Evolutionary conservation across 2,329 filamentous ascomycete species (phyloP), one percentile per base, ranked within the genome.

Genomic region (Penicillium polonicum): DNA sequence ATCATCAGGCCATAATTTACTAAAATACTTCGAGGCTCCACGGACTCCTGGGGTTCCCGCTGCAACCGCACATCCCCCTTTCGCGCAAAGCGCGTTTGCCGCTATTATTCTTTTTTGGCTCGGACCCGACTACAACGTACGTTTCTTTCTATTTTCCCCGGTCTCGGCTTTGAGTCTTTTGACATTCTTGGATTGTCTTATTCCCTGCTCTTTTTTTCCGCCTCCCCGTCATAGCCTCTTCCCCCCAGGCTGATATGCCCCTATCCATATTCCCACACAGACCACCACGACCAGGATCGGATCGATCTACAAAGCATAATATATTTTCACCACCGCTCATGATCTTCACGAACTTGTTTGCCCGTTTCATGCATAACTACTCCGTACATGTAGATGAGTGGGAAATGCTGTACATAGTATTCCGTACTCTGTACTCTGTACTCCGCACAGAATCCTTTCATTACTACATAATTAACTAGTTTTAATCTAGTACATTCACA

Each of bases 51-150:
- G 70, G 68, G 70, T 63, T 69, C 66, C 68, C 70, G 69, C 71
- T 70, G 66, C 64, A 72, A 70, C 70, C 70, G 71, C 71, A 58
- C 38, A 52, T 51, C 49, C 61, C 61, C 48, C 65, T 65, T 63
- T 70, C 68, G 67, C 70, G 70, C 57, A 70, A 71, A 70, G 72
- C 73, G 73, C 73, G 73, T 68, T 75, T 75, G 69, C 72, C 73
- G 73, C 72, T 61, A 50, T 53, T 60, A 55, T 36, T 60, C 15
- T 42, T 21, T 41, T 45, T 39, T 48, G 48, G 35, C 35, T 44
- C 29, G 17, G 36, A 36, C 27, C 15, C 13, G 2, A 29, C 17
- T 25, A 33, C n/a, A 50, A 41, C 31, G 2, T 33, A 33, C 4
- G 25, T 27, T 27, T 49, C 39, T 25, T 15, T 56, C 19, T 33